Evolutionary conservation across 805 yeast genomes (phyloP).

Genomic region (Kodamaea kaohsiungensis): DNA sequence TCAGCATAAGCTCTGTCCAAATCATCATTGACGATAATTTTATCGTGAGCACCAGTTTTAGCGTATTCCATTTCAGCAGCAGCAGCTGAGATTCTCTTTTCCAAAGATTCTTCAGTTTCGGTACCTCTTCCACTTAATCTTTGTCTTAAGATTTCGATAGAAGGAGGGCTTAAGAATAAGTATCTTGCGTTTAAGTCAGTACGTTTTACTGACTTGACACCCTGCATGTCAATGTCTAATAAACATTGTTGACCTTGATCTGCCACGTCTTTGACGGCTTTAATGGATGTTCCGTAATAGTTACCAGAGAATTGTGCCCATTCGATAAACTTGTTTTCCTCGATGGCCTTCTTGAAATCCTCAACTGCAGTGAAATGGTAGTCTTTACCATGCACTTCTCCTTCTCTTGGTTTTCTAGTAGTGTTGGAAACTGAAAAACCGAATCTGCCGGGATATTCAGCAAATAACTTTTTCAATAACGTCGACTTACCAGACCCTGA

Average conservation of each 20-base stretch:
- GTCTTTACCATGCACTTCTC: slow-evolving; percentile 87
- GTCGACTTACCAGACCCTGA: slow-evolving; percentile 97
- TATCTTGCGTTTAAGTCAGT: slow-evolving; percentile 81
- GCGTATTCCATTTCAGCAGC: slow-evolving; percentile 86
- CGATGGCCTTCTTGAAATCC: slow-evolving; percentile 74
- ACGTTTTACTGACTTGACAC: slow-evolving; percentile 87
- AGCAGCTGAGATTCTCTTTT: slow-evolving; percentile 86
- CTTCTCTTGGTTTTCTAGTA: slow-evolving; percentile 87
- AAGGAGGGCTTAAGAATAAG: slow-evolving; percentile 91
- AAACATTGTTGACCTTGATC: slow-evolving; percentile 75
- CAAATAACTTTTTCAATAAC: slow-evolving; percentile 81
- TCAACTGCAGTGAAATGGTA: slow-evolving; percentile 85
- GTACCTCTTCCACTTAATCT: slow-evolving; percentile 92
- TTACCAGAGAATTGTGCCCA: slow-evolving; percentile 99
- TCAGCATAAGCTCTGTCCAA: slow-evolving; percentile 84
- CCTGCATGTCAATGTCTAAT: slow-evolving; percentile 98
- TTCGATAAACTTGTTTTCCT: slow-evolving; percentile 79
- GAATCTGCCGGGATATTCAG: slow-evolving; percentile 84
- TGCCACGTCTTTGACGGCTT: slow-evolving; percentile 76
- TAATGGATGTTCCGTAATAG: slow-evolving; percentile 92
- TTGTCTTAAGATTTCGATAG: slow-evolving; percentile 69
- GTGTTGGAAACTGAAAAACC: slow-evolving; percentile 95
- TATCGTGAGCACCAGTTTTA: slow-evolving; percentile 89
- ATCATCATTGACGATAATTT: slow-evolving; percentile 85
- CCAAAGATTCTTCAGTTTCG: slow-evolving; percentile 82